Evolutionary conservation across 306 rosid species (phyloP).

Genomic region (Pueraria montana): DNA sequence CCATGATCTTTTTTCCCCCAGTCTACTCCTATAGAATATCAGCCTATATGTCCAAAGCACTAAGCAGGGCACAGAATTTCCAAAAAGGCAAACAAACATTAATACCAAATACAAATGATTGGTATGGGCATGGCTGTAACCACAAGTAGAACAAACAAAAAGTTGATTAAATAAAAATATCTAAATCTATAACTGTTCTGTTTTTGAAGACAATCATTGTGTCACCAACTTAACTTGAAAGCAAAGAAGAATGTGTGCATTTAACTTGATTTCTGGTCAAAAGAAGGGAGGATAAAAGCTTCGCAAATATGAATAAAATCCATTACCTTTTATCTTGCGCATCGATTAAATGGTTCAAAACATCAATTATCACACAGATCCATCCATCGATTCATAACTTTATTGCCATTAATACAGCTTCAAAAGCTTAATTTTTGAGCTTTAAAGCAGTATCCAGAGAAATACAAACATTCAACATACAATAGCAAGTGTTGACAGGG

Average conservation of each 20-base stretch:
- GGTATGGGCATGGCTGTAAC: not conserved
- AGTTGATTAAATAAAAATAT: not conserved
- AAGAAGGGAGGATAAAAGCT: not conserved
- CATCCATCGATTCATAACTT: not conserved
- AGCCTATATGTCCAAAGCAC: not conserved
- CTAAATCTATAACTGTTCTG: not conserved
- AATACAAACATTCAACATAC: not conserved
- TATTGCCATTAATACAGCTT: not conserved
- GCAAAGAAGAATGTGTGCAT: not conserved
- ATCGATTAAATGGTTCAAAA: conserved; percentile 7
- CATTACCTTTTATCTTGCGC: not conserved
- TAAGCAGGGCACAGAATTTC: not conserved
- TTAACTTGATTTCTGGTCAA: conserved; percentile 6
- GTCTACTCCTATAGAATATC: too few relatives aligned
- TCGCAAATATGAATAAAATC: not conserved
- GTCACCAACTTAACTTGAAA: not conserved
- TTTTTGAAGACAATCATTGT: not conserved
- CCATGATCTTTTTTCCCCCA: too few relatives aligned
- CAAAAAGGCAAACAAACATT: not conserved
- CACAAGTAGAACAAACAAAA: not conserved
- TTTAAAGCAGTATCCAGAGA: not conserved
- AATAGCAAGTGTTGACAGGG: not conserved
- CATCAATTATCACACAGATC: conserved; percentile 9
- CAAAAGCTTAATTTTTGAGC: conserved; percentile 1
- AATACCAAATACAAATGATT: not conserved